Evolutionary conservation across 2,329 filamentous ascomycete genomes (phyloP), one percentile per base, ranked within the genome.

Genomic region (Phyllosticta ampelicida): DNA sequence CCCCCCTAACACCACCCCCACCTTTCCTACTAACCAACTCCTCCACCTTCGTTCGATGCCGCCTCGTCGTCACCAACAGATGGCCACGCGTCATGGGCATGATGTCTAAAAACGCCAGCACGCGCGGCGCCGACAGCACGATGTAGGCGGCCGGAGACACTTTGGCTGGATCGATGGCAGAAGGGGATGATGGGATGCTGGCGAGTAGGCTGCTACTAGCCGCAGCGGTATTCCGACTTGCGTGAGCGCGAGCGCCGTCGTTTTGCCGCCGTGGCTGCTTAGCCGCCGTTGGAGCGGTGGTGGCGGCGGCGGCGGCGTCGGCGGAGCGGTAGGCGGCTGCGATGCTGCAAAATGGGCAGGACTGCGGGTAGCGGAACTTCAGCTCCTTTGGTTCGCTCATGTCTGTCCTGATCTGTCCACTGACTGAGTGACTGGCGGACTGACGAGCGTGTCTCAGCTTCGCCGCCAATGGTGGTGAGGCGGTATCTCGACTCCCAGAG

Each of bases 51-150:
- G 85, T 81, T 59, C 84, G 81, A 76, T 97, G 94, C 36, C 76
- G 69, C 48, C 94, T 81, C 9, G 90, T 87, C 57, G 86, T 89
- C 30, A 97, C 80, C 0, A 97, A 80, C 6, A 96, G 73, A 76
- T 97, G 92, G 1, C 91, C 91, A 0, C 78, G 78, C 0, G 88
- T 87, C 55, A 97, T 82, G 0, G 94, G 94, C 77, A 95, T 82
- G 67, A 96, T 96, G 74, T 97, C 92, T 65, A 97, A 80, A 73
- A 97, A 97, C 49, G 90, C 90, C 62, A 97, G 75, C 26, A 94
- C 83, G 61, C 84, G 72, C 1, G 84, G 84, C 0, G 89, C 94
- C 2, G 88, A 89, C 60, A 96, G 81, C 29, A 96, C 81, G 28
- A 96, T 68, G 65, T 81, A 75, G 55, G 70, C 73, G 62, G 72